Percentiles rank a stretch among this genome's conserved stretches.
phyloP scores from a whole-genome alignment of 768 basidiomycete species.

The Leccinum rimulosum region DNA sequence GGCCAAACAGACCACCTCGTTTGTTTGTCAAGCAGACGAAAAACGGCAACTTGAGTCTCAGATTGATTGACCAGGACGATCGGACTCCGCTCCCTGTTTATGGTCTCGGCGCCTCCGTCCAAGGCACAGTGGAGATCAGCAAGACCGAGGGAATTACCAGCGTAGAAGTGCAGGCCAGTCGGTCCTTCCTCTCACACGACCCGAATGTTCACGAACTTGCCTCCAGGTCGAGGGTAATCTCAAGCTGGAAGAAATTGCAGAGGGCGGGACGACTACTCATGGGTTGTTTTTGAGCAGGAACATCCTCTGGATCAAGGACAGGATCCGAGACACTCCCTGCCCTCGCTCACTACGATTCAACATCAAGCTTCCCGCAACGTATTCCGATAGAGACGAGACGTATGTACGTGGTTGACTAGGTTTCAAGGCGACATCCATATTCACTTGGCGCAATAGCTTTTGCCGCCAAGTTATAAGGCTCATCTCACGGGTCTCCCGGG shows the following conservation, averaged over 20 bases:
- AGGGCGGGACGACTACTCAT: conserved; percentile 55
- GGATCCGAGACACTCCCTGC: conserved; percentile 40
- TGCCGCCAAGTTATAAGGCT: conserved; percentile 70
- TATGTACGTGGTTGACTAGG: conserved; percentile 47
- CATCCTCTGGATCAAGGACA: conserved; percentile 58
- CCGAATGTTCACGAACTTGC: background rate
- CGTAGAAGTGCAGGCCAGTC: conserved; percentile 61
- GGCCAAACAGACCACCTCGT: conserved; percentile 39
- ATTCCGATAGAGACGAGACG: conserved; percentile 50
- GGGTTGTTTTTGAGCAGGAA: conserved; percentile 51
- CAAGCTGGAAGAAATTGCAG: conserved; percentile 59
- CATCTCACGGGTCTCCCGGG: conserved; percentile 72
- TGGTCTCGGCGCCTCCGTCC: conserved; percentile 47
- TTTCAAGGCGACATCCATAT: background rate
- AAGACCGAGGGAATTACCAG: conserved; percentile 55
- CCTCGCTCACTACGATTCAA: conserved; percentile 54
- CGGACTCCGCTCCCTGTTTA: conserved; percentile 55
- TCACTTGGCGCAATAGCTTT: conserved; percentile 39
- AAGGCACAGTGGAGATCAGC: conserved; percentile 53
- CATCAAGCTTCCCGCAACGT: conserved; percentile 56
- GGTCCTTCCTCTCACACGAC: background rate
- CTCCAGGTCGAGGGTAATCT: conserved; percentile 61
- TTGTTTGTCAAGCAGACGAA: conserved; percentile 61
- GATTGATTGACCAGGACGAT: conserved; percentile 52
- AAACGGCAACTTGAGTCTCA: conserved; percentile 49